Percentiles rank a stretch among this genome's conserved stretches.
Conservation (phyloP, 345 rosid genomes). For the Hypericum perforatum region DNA sequence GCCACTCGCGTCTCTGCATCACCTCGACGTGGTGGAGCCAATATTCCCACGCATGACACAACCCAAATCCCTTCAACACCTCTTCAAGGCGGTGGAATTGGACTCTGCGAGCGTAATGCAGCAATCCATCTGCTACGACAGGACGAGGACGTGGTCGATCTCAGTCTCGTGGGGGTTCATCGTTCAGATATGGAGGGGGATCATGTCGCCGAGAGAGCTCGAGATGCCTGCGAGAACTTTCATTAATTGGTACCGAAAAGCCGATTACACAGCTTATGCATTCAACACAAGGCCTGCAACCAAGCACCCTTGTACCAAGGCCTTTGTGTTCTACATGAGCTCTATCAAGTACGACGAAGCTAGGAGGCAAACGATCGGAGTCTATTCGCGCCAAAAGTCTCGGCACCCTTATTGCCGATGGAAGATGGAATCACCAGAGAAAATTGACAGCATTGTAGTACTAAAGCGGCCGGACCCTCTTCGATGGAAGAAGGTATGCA, state of each 20-base stretch:
- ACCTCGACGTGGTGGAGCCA: constrained; percentile 67
- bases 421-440: constrained; percentile 57
- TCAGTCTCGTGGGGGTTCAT: constrained; percentile 79
- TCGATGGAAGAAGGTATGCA: constrained; percentile 59
- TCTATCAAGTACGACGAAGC: constrained; percentile 34
- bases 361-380: constrained; percentile 47
- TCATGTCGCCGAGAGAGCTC: constrained; percentile 74
- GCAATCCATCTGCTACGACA: constrained; percentile 74
- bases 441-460: constrained; percentile 39
- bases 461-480: constrained; percentile 54
- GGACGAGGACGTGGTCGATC: constrained; percentile 52
- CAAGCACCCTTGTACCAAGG: constrained; percentile 65
- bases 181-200: constrained; percentile 60
- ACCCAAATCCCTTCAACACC: constrained; percentile 41
- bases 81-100: constrained; percentile 40
- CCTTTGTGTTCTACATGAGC: constrained; percentile 57
- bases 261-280: constrained; percentile 69
- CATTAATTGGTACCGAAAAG: constrained; percentile 64
- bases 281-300: constrained; percentile 75
- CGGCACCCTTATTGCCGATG: constrained; percentile 49
- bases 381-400: constrained; percentile 30
- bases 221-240: constrained; percentile 85
- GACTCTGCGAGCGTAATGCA: constrained; percentile 77
- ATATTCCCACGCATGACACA: constrained; percentile 52
- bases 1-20: constrained; percentile 68